Evolutionary conservation across 2,329 filamentous ascomycete genomes (phyloP).

Genomic region (Ophiostoma ips): DNA sequence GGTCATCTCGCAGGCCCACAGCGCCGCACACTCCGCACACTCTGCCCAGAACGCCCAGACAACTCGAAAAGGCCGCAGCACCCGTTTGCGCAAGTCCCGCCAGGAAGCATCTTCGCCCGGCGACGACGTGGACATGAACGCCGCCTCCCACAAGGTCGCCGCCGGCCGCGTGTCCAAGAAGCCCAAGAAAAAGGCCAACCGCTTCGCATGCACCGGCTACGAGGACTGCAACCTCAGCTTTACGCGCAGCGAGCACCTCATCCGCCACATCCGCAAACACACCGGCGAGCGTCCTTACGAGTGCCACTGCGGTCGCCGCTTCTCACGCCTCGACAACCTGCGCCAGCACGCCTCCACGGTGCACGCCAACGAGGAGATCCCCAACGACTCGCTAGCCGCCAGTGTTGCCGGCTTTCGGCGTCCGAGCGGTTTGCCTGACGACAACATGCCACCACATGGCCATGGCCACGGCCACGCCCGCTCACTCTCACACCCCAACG

Average conservation of each 20-base stretch:
- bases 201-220: constrained; percentile 92
- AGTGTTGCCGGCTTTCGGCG: not conserved
- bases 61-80: not conserved
- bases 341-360: constrained; percentile 96
- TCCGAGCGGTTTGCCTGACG: not conserved
- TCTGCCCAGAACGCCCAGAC: not conserved
- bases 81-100: not conserved
- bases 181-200: constrained; percentile 81
- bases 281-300: constrained; percentile 94
- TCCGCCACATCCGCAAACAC: constrained; percentile 92
- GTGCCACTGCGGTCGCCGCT: constrained; percentile 85
- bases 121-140: not conserved
- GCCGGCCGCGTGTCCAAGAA: constrained; percentile 43
- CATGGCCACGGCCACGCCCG: constrained; percentile 53
- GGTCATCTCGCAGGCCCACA: constrained; percentile 14
- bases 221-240: constrained; percentile 91
- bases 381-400: constrained; percentile 80
- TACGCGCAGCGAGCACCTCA: constrained; percentile 87
- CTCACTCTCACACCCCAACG: not conserved
- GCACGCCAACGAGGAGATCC: constrained; percentile 94
- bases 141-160: not conserved
- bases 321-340: constrained; percentile 88
- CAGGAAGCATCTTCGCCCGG: not conserved
- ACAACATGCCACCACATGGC: constrained; percentile 39
- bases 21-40: not conserved